Conservation (phyloP, 1,284 basidiomycete species). For the Sutorius eximius region DNA sequence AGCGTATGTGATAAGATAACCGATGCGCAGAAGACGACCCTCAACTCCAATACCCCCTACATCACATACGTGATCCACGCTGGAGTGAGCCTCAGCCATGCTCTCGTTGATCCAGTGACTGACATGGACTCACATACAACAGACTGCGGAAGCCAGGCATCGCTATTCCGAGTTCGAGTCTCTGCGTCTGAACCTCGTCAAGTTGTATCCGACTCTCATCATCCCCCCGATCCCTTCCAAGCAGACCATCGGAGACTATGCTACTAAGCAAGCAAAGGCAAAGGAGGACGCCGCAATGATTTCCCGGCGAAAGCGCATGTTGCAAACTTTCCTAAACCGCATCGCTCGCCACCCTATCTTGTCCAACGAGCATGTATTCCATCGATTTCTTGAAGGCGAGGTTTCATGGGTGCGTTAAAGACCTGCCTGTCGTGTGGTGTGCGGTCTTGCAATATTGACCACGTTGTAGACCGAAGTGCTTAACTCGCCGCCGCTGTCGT, state of each 20-base stretch:
- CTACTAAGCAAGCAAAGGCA: conserved; percentile 94
- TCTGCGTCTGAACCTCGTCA: conserved; percentile 79
- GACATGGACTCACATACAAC: conserved; percentile 13
- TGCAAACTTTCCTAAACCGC: conserved; percentile 93
- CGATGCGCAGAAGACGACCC: conserved; percentile 93
- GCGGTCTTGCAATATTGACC: conserved; percentile 3
- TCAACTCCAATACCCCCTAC: conserved; percentile 84
- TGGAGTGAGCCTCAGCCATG: conserved; percentile 55
- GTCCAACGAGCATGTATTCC: conserved; percentile 92
- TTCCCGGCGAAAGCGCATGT: conserved; percentile 87
- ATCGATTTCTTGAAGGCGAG: conserved; percentile 93
- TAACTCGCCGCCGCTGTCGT: conserved; percentile 87
- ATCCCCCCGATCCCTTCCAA: conserved; percentile 98
- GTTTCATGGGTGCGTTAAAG: conserved; percentile 82
- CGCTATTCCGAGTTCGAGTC: conserved; percentile 98
- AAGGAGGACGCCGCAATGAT: conserved; percentile 96
- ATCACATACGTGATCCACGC: conserved; percentile 94
- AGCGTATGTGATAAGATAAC: conserved; percentile 61
- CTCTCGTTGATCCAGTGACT: conserved; percentile 1
- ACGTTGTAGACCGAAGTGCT: conserved; percentile 77
- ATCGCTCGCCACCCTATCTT: conserved; percentile 89
- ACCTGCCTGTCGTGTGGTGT: background rate
- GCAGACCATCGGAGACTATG: conserved; percentile 94
- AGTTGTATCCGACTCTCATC: conserved; percentile 94
- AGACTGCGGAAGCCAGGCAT: conserved; percentile 85